A percentile compares a stretch with the other conserved stretches of the same genome.
Evolutionary conservation across 2,329 filamentous ascomycete genomes (phyloP).

Genomic region (Xylariaceae sp.): DNA sequence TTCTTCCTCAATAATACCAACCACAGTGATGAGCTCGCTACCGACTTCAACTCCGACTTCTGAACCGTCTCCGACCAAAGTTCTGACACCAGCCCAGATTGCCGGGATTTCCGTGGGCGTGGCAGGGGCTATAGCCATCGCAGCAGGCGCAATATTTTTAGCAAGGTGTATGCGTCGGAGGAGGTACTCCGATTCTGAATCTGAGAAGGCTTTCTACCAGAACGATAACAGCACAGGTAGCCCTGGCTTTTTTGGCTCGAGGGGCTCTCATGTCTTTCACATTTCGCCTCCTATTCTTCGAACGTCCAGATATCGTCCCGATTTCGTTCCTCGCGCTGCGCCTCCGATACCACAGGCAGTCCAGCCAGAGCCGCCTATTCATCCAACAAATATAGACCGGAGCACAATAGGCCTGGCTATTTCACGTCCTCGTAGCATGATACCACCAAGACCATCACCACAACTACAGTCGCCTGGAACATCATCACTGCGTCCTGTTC

Average conservation of each 20-base stretch:
- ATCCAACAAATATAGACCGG: slow-evolving; percentile 30
- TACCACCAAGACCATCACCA: slow-evolving; percentile 17
- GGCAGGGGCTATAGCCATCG: slow-evolving; percentile 56
- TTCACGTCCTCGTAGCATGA: slow-evolving; percentile 44
- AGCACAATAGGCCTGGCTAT: slow-evolving; percentile 55
- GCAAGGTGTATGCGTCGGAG: slow-evolving; percentile 51
- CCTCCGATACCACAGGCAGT: slow-evolving; percentile 29
- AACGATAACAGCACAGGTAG: slow-evolving; percentile 47
- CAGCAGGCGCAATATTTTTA: slow-evolving; percentile 55
- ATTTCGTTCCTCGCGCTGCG: slow-evolving; percentile 31
- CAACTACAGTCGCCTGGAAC: slow-evolving; percentile 12
- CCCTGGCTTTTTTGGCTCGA: slow-evolving; percentile 34
- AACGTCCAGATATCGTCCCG: slow-evolving; percentile 37
- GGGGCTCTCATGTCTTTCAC: slow-evolving; percentile 43
- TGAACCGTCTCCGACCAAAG: slow-evolving; percentile 10
- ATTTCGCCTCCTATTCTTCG: slow-evolving; percentile 51
- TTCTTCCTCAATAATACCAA: slow-evolving; percentile 1
- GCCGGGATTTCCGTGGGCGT: slow-evolving; percentile 65
- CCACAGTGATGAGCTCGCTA: slow-evolving; percentile 18
- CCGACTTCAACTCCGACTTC: slow-evolving; percentile 15
- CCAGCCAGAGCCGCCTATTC: slow-evolving; percentile 25
- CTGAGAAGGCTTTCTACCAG: slow-evolving; percentile 48
- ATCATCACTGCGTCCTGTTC: slow-evolving; percentile 31
- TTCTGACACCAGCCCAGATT: slow-evolving; percentile 55
- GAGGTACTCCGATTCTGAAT: slow-evolving; percentile 43